Percentiles rank a stretch among this genome's conserved stretches.
Evolutionary conservation across 768 basidiomycete genomes (phyloP).

Genomic region (Suillus hirtellus): DNA sequence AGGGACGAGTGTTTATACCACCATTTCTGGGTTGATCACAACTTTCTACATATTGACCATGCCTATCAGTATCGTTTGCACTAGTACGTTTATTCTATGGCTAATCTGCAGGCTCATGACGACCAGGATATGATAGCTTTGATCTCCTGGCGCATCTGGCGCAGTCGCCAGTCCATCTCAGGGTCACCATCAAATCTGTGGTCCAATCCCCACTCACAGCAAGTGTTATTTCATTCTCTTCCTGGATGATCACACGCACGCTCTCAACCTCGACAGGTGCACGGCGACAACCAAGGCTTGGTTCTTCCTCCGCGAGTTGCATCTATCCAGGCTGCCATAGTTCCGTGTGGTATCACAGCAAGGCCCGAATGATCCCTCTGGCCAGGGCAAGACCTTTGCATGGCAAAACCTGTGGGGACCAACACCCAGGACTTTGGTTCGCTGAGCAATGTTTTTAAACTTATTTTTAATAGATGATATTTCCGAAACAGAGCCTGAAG

Average conservation of each 20-base stretch:
- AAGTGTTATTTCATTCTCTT: no score
- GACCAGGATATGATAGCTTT: neutral
- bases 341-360: slow-evolving; percentile 93
- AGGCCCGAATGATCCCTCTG: slow-evolving; percentile 24
- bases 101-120: neutral
- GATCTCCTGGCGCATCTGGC: neutral
- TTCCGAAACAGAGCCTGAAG: no score
- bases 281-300: slow-evolving; percentile 96
- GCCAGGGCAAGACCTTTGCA: no score
- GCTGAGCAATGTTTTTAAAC: no score
- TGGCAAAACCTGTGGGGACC: no score
- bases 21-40: neutral
- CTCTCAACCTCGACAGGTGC: slow-evolving; percentile 47
- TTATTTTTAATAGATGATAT: no score
- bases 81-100: neutral
- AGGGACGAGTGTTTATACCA: neutral
- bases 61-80: neutral
- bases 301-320: slow-evolving; percentile 98
- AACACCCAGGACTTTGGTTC: no score
- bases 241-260: no score
- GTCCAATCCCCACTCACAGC: no score
- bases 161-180: neutral
- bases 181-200: no score
- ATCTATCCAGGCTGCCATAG: slow-evolving; percentile 84
- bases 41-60: neutral